Base-by-base conservation (phyloP, 192 early-diverging fungal genomes). In the Coemansia sp. region DNA sequence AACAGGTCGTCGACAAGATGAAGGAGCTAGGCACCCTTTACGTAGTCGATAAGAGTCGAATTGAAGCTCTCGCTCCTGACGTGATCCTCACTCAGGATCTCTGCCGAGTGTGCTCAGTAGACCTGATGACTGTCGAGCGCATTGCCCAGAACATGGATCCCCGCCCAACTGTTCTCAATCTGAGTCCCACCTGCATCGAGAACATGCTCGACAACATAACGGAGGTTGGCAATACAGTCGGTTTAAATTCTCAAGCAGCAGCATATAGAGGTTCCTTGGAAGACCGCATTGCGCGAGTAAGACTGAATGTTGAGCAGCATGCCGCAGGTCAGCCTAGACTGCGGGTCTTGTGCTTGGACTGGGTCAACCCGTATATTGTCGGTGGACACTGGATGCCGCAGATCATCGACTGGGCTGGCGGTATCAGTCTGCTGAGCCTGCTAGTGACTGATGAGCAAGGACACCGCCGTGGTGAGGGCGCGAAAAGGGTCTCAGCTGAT, bases 71-170 rank as follows among this genome's bases (percentile, higher is more conserved):
- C 15, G 57, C 71, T 18, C 88, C 88, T 11, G 63, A 78, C 11
- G 73, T 86, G 3, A 86, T 89, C 41, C 72, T 89, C 15, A 89
- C 88, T 15, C 88, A 89, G 63, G 73, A 74, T 29, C 72, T 82
- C 13, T 86, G 79, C 64, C 71, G 86, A 27, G 87, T 88, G 34
- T 89, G 88, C 63, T 85, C 88, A 3, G 82, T 89, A 49, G 88
- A 89, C 64, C 64, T 87, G 7, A 73, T 75, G 73, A 81, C 84
- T 41, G 87, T 88, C 18, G 68, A 87, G 27, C 76, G 86, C 20
- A 70, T 88, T 18, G 87, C 86, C 1, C 43, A 70, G 27, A 59
- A 24, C 9, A 86, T 89, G 85, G 36, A 73, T 13, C 86, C 81
- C 7, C 61, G 66, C 27, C 86, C 88, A 2, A 27, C 66, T 22